phyloP scores from a whole-genome alignment of 768 basidiomycete species.

The Tephrocybe sp. region DNA sequence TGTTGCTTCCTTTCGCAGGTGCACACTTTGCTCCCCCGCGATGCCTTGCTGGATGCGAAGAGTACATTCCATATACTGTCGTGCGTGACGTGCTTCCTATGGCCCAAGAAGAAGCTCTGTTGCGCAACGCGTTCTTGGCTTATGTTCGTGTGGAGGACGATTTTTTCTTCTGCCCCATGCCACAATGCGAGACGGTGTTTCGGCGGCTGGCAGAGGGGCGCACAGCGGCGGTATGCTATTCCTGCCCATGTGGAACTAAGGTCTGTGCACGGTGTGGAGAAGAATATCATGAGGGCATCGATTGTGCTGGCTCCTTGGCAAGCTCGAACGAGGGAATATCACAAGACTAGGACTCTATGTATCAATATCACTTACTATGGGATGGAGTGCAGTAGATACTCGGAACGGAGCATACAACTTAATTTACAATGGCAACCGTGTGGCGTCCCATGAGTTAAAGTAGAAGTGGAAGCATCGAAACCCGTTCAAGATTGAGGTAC shows the following conservation, averaged over 20 bases:
- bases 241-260: constrained; percentile 33
- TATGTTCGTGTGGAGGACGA: constrained; percentile 40
- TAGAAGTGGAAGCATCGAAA: not conserved
- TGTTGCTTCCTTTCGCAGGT: constrained; percentile 32
- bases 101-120: constrained; percentile 36
- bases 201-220: constrained; percentile 17
- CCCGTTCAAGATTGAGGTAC: not conserved
- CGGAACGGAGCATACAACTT: not conserved
- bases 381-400: not conserved
- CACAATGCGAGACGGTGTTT: constrained; percentile 49
- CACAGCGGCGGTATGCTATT: constrained; percentile 2
- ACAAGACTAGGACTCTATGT: not conserved
- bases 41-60: constrained; percentile 36
- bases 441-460: not conserved
- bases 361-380: not conserved
- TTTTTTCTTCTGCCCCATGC: constrained; percentile 55
- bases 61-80: constrained; percentile 34
- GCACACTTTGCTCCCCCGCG: constrained; percentile 26
- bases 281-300: constrained; percentile 39
- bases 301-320: constrained; percentile 20
- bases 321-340: not conserved
- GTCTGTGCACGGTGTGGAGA: constrained; percentile 39
- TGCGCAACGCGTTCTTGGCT: constrained; percentile 40
- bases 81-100: constrained; percentile 37
- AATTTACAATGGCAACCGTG: not conserved